These are phyloP conservation scores for Cymbopogon flexuosus DNA, from an alignment of 202 grass and related monocot genomes.

Conservation along the genomic window DNA sequence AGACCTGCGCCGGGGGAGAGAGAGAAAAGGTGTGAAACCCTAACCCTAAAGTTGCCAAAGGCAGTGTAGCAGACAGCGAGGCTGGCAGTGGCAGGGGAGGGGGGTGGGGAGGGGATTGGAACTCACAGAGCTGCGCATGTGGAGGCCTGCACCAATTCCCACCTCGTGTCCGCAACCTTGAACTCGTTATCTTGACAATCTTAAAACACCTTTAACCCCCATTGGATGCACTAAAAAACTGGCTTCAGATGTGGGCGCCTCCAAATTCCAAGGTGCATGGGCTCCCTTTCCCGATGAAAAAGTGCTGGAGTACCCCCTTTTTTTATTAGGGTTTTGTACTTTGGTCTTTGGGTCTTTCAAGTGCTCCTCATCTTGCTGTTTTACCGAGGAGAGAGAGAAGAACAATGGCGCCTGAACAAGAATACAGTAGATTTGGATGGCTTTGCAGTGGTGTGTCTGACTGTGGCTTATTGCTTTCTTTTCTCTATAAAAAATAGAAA, in stretches of 20 bases:
- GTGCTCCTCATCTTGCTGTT: conserved; percentile 15
- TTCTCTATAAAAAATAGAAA: no score
- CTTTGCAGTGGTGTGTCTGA: no score
- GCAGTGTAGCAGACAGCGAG: conserved; percentile 21
- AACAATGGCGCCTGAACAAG: background rate
- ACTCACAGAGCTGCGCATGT: conserved; percentile 46
- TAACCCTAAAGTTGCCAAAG: conserved; percentile 56
- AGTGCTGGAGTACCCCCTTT: background rate
- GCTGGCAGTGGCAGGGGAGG: background rate
- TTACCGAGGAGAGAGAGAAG: conserved; percentile 22
- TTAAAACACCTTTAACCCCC: conserved; percentile 32
- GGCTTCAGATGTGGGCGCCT: conserved; percentile 47
- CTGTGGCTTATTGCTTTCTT: no score
- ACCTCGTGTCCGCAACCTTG: conserved; percentile 45
- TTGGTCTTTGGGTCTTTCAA: conserved; percentile 28
- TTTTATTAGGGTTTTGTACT: conserved; percentile 29
- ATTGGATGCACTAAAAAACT: conserved; percentile 47
- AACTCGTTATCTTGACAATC: conserved; percentile 25
- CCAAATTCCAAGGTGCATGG: conserved; percentile 54
- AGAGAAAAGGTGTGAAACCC: conserved; percentile 36
- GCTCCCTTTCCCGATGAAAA: conserved; percentile 46
- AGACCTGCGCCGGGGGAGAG: background rate
- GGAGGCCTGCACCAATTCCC: conserved; percentile 23
- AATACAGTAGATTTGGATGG: background rate
- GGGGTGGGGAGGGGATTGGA: conserved; percentile 12